These are phyloP conservation scores for Aschersonia sp. DNA, from an alignment of 2,329 filamentous ascomycete genomes.

Conservation along the genomic window DNA sequence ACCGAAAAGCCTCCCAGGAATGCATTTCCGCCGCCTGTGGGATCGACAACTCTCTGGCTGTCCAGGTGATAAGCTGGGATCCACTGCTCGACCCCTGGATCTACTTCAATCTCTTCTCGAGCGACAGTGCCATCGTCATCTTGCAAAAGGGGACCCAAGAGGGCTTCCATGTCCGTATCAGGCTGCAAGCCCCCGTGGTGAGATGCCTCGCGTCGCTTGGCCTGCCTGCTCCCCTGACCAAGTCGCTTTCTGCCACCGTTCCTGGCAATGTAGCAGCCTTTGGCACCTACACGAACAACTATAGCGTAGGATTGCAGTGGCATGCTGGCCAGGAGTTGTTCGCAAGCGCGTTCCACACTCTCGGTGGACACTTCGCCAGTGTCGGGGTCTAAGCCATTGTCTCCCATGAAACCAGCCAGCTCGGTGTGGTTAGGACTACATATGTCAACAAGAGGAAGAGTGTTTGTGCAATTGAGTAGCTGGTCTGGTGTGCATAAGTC, in stretches of 20 bases:
- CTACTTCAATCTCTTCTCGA: constrained; percentile 44
- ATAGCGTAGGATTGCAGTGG: constrained; percentile 50
- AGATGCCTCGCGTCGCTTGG: constrained; percentile 23
- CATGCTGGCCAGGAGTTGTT: constrained; percentile 49
- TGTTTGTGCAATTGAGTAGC: constrained; percentile 49
- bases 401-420: constrained; percentile 72
- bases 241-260: constrained; percentile 35
- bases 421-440: constrained; percentile 78
- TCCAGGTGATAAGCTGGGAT: constrained; percentile 60
- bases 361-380: constrained; percentile 37
- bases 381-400: constrained; percentile 35
- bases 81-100: constrained; percentile 57
- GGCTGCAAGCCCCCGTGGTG: constrained; percentile 37
- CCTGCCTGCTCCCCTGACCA: neutral
- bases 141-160: constrained; percentile 44
- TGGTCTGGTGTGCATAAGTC: constrained; percentile 67
- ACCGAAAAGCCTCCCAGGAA: constrained; percentile 56
- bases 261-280: constrained; percentile 52
- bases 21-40: constrained; percentile 86
- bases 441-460: constrained; percentile 45
- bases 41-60: constrained; percentile 56
- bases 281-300: constrained; percentile 56
- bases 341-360: constrained; percentile 43
- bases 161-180: constrained; percentile 48
- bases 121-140: constrained; percentile 37